Evolutionary conservation across 495 filamentous ascomycete genomes (phyloP), one percentile per base, ranked within the genome.

Genomic region (Penicillium macrosclerotiorum): DNA sequence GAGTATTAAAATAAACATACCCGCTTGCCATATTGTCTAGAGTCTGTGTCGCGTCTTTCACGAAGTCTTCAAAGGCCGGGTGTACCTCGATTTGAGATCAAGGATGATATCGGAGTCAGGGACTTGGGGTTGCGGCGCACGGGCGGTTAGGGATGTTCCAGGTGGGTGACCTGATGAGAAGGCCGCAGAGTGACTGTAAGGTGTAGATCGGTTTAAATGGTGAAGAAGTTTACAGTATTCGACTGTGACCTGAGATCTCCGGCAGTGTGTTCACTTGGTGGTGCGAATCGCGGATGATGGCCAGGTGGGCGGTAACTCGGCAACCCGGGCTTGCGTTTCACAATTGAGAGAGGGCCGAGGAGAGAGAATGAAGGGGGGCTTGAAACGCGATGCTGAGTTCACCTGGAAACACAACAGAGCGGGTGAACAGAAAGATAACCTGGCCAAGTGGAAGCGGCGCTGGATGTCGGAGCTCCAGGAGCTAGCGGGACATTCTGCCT

Each of bases 1-100:
- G 17, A 12, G 9, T 38, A 17, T 42, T 19, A 22, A 0, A 26
- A 5, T 17, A 27, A 51, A 62, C 61, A 37, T 74, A 88, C 83
- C 84, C 82, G 65, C 77, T 81, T 39, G 84, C 84, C 84, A 88
- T 88, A 37, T 61, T 66, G 48, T 30, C 22, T 41, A 12, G 37
- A 11, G 27, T 54, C 8, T 12, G 24, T 52, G 25, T 17, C 14
- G 12, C 19, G 17, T 25, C 25, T 26, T 38, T 17, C 33, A 26
- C 9, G 17, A 20, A 8, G 5, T 29, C 17, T 16, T 23, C 12
- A 30, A 46, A 19, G 17, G n/a, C 18, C 20, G 8, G 5, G 26
- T 20, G n/a, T 13, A 5, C n/a, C n/a, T n/a, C n/a, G n/a, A n/a
- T n/a, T n/a, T n/a, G n/a, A n/a, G n/a, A n/a, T n/a, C n/a, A n/a